Conservation (phyloP, 208 protist species). For the Trypanosoma rangeli region DNA sequence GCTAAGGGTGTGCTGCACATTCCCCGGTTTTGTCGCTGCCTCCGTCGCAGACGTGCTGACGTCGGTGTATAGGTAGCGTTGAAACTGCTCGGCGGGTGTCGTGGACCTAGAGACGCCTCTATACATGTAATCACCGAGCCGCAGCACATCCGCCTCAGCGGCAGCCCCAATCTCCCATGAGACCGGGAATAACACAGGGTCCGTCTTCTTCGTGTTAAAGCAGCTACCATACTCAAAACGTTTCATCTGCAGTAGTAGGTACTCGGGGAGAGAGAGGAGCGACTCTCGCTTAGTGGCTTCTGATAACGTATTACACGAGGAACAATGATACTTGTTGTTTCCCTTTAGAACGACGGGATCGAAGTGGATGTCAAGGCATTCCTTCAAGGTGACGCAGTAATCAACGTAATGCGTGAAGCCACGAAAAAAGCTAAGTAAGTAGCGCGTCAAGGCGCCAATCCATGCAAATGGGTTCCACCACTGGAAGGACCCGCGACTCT, state of each 20-base stretch:
- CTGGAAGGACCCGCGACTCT: slow-evolving; percentile 25
- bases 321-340: slow-evolving; percentile 78
- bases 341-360: slow-evolving; percentile 61
- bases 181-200: slow-evolving; percentile 79
- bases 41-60: background rate
- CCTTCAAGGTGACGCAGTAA: slow-evolving; percentile 75
- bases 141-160: slow-evolving; percentile 45
- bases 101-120: slow-evolving; percentile 15
- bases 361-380: slow-evolving; percentile 91
- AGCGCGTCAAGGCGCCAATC: slow-evolving; percentile 19
- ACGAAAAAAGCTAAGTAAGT: slow-evolving; percentile 23
- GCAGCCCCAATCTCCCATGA: slow-evolving; percentile 46
- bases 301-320: slow-evolving; percentile 53
- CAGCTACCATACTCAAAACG: slow-evolving; percentile 70
- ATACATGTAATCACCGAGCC: slow-evolving; percentile 65
- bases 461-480: slow-evolving; percentile 69
- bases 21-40: background rate
- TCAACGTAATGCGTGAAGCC: slow-evolving; percentile 32
- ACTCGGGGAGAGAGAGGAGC: slow-evolving; percentile 78
- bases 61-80: background rate
- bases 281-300: slow-evolving; percentile 80
- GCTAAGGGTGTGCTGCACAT: background rate
- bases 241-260: slow-evolving; percentile 88
- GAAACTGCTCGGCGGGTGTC: background rate
- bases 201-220: slow-evolving; percentile 82